These are phyloP conservation scores for Coniochaeta sp. DNA, from an alignment of 2,329 filamentous ascomycete species.

Conservation along the genomic window DNA sequence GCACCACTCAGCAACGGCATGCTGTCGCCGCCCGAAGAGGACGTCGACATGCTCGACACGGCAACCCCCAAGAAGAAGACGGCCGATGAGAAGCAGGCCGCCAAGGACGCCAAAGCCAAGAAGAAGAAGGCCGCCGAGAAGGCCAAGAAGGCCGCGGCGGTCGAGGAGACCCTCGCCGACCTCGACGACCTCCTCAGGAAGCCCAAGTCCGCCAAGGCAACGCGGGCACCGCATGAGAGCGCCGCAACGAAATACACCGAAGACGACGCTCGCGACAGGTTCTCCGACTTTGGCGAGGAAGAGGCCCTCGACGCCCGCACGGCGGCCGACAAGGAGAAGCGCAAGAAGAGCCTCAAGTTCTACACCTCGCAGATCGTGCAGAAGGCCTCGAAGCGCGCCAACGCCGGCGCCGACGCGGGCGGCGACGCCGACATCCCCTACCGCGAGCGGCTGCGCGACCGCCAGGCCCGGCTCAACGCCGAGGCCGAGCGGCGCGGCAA, in stretches of 20 bases:
- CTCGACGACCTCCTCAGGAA: slow-evolving; percentile 55
- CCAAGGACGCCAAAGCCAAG: slow-evolving; percentile 25
- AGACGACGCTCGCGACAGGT: slow-evolving; percentile 68
- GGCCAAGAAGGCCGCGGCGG: slow-evolving; percentile 40
- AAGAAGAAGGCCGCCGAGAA: slow-evolving; percentile 35
- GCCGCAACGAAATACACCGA: slow-evolving; percentile 34
- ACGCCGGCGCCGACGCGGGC: slow-evolving; percentile 64
- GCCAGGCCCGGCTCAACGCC: slow-evolving; percentile 78
- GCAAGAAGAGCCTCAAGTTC: slow-evolving; percentile 90
- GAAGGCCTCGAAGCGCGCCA: slow-evolving; percentile 79
- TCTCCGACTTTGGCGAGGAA: slow-evolving; percentile 95
- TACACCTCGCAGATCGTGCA: slow-evolving; percentile 97
- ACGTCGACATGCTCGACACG: slow-evolving; percentile 13
- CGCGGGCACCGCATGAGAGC: slow-evolving; percentile 16
- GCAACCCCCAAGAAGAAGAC: slow-evolving; percentile 14
- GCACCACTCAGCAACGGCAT: slow-evolving; percentile 18
- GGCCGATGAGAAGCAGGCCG: slow-evolving; percentile 19
- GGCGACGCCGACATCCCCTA: slow-evolving; percentile 82
- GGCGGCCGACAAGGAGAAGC: slow-evolving; percentile 77
- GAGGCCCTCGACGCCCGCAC: slow-evolving; percentile 68
- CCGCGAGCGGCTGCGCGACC: slow-evolving; percentile 79
- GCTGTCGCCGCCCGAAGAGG: slow-evolving; percentile 24
- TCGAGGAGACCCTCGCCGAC: slow-evolving; percentile 64
- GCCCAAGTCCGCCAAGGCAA: slow-evolving; percentile 28
- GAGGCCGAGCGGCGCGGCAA: slow-evolving; percentile 80